These are phyloP conservation scores for Solanum hybrid DNA, from an alignment of 305 asterid species.

Conservation along the genomic window DNA sequence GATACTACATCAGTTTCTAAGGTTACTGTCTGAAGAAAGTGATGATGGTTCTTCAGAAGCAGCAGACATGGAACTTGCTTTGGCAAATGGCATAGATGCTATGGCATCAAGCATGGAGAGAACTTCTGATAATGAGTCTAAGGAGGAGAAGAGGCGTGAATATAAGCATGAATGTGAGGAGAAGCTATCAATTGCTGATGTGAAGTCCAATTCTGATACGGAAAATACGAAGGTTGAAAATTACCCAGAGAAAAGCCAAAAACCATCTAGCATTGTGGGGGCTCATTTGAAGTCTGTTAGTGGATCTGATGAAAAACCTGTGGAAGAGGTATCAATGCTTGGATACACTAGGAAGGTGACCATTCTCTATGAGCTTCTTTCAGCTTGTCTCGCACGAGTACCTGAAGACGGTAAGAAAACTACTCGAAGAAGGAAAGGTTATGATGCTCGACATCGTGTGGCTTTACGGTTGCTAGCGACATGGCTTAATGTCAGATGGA, in stretches of 20 bases:
- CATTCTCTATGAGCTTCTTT: slow-evolving; percentile 75
- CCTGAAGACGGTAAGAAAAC: slow-evolving; percentile 44
- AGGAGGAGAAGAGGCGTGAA: slow-evolving; percentile 59
- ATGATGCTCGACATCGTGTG: slow-evolving; percentile 90
- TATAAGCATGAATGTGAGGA: slow-evolving; percentile 63
- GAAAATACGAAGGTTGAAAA: slow-evolving; percentile 10
- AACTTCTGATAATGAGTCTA: slow-evolving; percentile 31
- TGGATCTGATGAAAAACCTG: slow-evolving; percentile 45
- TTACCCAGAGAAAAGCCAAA: slow-evolving; percentile 23
- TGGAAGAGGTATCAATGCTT: slow-evolving; percentile 62
- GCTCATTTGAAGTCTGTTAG: slow-evolving; percentile 17
- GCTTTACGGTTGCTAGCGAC: slow-evolving; percentile 82
- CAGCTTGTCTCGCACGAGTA: slow-evolving; percentile 74
- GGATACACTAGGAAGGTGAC: slow-evolving; percentile 60
- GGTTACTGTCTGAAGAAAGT: slow-evolving; percentile 69
- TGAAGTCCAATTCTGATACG: slow-evolving; percentile 25
- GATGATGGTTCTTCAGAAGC: slow-evolving; percentile 39
- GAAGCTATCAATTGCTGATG: slow-evolving; percentile 45
- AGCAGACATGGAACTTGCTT: slow-evolving; percentile 53
- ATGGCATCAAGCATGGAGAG: slow-evolving; percentile 67
- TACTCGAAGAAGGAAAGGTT: slow-evolving; percentile 53
- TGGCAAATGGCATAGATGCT: slow-evolving; percentile 59
- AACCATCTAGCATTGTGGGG: slow-evolving; percentile 34
- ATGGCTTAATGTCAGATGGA: slow-evolving; percentile 88
- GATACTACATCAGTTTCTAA: slow-evolving; percentile 49